These are phyloP conservation scores for Diaporthe sp. DNA, from an alignment of 2,329 filamentous ascomycete species.

Conservation along the genomic window DNA sequence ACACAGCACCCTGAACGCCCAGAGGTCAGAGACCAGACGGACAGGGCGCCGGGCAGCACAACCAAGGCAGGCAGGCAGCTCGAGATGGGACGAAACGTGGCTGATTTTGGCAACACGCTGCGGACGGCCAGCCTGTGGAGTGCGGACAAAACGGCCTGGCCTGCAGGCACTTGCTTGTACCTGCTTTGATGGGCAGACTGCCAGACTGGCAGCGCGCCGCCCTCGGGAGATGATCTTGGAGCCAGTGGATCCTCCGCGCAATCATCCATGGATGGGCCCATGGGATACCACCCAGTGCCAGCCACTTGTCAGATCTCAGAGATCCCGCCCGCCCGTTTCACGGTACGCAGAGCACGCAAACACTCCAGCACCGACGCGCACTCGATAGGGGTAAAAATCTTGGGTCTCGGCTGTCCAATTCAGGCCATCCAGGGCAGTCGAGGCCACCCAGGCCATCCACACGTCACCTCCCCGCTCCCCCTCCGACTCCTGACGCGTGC, in stretches of 20 bases:
- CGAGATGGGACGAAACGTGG: conserved; percentile 40
- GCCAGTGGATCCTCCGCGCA: conserved; percentile 28
- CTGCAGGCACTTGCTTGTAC: neutral
- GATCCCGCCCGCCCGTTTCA: conserved; percentile 33
- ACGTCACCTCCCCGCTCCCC: conserved; percentile 4
- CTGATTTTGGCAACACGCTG: conserved; percentile 22
- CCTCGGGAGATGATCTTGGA: conserved; percentile 29
- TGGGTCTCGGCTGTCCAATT: conserved; percentile 13
- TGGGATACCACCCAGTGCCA: conserved; percentile 22
- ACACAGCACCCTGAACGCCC: neutral
- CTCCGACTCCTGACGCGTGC: conserved; percentile 12
- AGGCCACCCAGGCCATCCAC: conserved; percentile 10
- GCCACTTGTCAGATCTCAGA: conserved; percentile 31
- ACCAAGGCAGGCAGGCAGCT: neutral
- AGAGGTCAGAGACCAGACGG: neutral
- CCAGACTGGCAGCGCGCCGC: conserved; percentile 4
- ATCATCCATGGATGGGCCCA: conserved; percentile 26
- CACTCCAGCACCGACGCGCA: conserved; percentile 3
- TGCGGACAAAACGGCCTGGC: neutral
- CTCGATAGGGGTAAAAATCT: conserved; percentile 13
- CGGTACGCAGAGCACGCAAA: conserved; percentile 26
- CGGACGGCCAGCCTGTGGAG: conserved; percentile 1
- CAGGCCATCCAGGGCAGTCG: neutral
- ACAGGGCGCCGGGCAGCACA: conserved; percentile 3
- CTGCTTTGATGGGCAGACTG: neutral